These are phyloP conservation scores for Aspergillus intermedius DNA, from an alignment of 2,329 filamentous ascomycete genomes.

Conservation along the genomic window DNA sequence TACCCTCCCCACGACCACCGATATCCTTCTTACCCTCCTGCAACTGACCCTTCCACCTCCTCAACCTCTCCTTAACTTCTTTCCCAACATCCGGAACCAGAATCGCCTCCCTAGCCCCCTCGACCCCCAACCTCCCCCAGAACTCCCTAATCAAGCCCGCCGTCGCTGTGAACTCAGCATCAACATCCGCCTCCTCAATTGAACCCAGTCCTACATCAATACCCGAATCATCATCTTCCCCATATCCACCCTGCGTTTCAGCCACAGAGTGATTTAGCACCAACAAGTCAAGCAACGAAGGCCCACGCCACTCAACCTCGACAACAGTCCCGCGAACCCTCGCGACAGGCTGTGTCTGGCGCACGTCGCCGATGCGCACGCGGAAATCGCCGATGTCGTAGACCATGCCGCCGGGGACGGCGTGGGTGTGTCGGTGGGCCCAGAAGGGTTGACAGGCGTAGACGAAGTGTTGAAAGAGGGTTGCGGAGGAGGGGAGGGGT, in stretches of 20 bases:
- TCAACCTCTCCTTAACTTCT: constrained; percentile 29
- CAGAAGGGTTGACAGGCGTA: constrained; percentile 39
- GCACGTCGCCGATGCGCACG: constrained; percentile 37
- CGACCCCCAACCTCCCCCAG: constrained; percentile 32
- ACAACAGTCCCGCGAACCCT: constrained; percentile 37
- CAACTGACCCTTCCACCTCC: constrained; percentile 12
- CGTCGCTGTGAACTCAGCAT: constrained; percentile 29
- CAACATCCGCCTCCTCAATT: constrained; percentile 33
- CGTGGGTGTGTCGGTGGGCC: constrained; percentile 35
- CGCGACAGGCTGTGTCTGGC: constrained; percentile 32
- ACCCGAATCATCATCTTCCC: constrained; percentile 16
- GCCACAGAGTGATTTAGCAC: constrained; percentile 6
- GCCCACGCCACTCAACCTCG: constrained; percentile 39
- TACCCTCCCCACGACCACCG: constrained; percentile 4
- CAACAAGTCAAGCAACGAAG: constrained; percentile 26
- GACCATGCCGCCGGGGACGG: constrained; percentile 29
- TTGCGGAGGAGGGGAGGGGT: constrained; percentile 26
- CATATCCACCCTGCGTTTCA: constrained; percentile 1
- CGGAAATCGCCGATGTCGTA: constrained; percentile 40
- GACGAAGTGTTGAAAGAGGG: constrained; percentile 35
- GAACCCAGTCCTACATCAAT: constrained; percentile 22
- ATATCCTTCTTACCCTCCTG: constrained; percentile 5
- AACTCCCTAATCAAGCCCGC: constrained; percentile 36
- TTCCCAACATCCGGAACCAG: constrained; percentile 35
- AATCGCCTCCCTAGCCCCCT: constrained; percentile 35